Percentiles rank a stretch among this genome's conserved stretches.
Evolutionary conservation across 352 stramenopile species (phyloP).

Genomic region (Pythium dissotocum): DNA sequence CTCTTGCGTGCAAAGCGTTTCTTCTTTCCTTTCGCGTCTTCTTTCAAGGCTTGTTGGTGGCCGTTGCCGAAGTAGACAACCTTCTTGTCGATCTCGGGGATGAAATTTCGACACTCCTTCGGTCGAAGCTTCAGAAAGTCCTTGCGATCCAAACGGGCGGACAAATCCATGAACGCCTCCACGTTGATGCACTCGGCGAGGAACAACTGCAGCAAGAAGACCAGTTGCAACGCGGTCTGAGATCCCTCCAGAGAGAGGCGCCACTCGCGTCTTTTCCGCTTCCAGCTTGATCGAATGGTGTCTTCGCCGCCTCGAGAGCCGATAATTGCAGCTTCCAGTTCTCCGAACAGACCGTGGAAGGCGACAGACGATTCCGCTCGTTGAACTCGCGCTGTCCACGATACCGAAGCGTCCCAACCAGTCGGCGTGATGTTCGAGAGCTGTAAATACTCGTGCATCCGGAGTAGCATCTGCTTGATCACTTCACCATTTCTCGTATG

Average conservation of each 20-base stretch:
- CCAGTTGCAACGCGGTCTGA: conserved; percentile 69
- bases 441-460: conserved; percentile 55
- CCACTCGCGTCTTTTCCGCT: conserved; percentile 76
- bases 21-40: conserved; percentile 76
- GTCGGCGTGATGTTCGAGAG: conserved; percentile 50
- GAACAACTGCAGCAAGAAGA: conserved; percentile 71
- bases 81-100: conserved; percentile 61
- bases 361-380: conserved; percentile 34
- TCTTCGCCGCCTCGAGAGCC: conserved; percentile 43
- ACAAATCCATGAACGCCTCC: conserved; percentile 79
- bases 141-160: conserved; percentile 62
- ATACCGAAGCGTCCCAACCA: conserved; percentile 45
- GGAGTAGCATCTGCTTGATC: conserved; percentile 63
- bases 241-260: conserved; percentile 58
- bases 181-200: conserved; percentile 80
- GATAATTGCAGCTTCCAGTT: conserved; percentile 62
- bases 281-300: conserved; percentile 70
- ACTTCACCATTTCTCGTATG: conserved; percentile 48
- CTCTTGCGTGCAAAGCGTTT: conserved; percentile 76
- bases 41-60: conserved; percentile 72
- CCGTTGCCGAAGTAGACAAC: conserved; percentile 87
- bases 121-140: conserved; percentile 78
- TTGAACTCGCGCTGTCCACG: conserved; percentile 44
- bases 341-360: conserved; percentile 45
- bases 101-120: conserved; percentile 77